phyloP scores from a whole-genome alignment of 2,329 filamentous ascomycete genomes.

The Conoideocrella luteorostrata region DNA sequence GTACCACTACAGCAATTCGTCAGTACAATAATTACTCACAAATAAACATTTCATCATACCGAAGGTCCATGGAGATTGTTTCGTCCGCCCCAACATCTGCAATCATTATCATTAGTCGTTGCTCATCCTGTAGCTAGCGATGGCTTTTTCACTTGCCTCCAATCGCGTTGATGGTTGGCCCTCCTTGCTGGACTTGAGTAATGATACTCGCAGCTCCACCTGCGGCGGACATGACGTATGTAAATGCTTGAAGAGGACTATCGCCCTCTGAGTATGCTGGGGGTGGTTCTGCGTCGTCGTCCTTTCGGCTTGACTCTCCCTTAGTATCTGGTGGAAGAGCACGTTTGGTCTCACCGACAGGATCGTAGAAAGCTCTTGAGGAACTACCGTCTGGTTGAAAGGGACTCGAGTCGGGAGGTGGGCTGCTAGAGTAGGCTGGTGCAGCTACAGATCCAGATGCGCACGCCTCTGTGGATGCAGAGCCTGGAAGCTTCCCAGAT shows the following conservation, averaged over 20 bases:
- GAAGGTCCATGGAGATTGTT: conserved; percentile 88
- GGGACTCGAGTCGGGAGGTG: conserved; percentile 33
- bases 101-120: conserved; percentile 5
- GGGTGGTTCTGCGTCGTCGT: conserved; percentile 82
- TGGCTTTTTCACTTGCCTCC: conserved; percentile 54
- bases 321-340: conserved; percentile 79
- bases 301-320: conserved; percentile 65
- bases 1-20: conserved; percentile 60
- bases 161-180: conserved; percentile 80
- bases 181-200: conserved; percentile 95
- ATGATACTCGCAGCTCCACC: conserved; percentile 97
- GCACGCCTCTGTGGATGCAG: conserved; percentile 19
- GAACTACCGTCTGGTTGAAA: conserved; percentile 29
- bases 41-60: conserved; percentile 49
- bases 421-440: conserved; percentile 42
- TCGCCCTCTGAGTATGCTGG: conserved; percentile 94
- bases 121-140: no score
- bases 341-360: conserved; percentile 71
- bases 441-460: conserved; percentile 37
- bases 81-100: conserved; percentile 80
- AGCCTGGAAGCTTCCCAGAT: conserved; percentile 24
- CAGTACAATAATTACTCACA: conserved; percentile 13
- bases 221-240: conserved; percentile 96
- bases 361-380: conserved; percentile 39
- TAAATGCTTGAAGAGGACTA: conserved; percentile 86